Evolutionary conservation across 768 basidiomycete species (phyloP).

Genomic region (Dendrothele bispora): DNA sequence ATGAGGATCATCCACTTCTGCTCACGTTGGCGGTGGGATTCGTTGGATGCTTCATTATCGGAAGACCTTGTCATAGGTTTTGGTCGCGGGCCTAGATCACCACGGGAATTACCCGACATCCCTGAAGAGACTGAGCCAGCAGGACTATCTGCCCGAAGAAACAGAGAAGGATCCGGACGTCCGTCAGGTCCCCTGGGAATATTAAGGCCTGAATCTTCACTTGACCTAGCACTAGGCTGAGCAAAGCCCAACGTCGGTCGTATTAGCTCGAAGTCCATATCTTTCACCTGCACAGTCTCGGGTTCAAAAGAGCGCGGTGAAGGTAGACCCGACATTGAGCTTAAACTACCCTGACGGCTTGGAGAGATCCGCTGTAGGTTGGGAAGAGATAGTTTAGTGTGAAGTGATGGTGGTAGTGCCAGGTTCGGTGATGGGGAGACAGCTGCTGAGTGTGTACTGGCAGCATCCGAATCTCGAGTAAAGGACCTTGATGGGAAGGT

Average conservation of each 20-base stretch:
- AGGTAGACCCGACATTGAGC: too few species aligned
- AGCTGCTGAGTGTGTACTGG: conserved; percentile 28
- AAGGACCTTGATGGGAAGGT: conserved; percentile 9
- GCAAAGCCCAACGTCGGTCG: conserved; percentile 50
- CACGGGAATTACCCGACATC: conserved; percentile 16
- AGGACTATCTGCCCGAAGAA: conserved; percentile 42
- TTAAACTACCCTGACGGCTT: conserved; percentile 32
- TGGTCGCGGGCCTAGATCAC: conserved; percentile 15
- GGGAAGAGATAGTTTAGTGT: conserved; percentile 68
- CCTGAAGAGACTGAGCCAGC: conserved; percentile 40
- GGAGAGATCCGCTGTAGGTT: conserved; percentile 50
- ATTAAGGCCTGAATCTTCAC: conserved; percentile 58
- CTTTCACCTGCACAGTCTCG: conserved; percentile 72
- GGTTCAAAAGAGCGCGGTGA: conserved; percentile 30
- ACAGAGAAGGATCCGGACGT: conserved; percentile 19
- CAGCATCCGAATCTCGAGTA: conserved; percentile 11
- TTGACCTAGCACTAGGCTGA: conserved; percentile 40
- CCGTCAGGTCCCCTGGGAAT: conserved; percentile 36
- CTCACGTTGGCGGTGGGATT: conserved; percentile 76
- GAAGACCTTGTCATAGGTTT: conserved; percentile 12
- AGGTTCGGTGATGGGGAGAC: conserved; percentile 39
- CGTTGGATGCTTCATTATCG: conserved; percentile 42
- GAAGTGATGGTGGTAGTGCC: conserved; percentile 43
- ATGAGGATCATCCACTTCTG: conserved; percentile 73
- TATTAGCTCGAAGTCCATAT: conserved; percentile 82